These are phyloP conservation scores for Teunomyces kruisii DNA, from an alignment of 805 yeast genomes.

Conservation along the genomic window DNA sequence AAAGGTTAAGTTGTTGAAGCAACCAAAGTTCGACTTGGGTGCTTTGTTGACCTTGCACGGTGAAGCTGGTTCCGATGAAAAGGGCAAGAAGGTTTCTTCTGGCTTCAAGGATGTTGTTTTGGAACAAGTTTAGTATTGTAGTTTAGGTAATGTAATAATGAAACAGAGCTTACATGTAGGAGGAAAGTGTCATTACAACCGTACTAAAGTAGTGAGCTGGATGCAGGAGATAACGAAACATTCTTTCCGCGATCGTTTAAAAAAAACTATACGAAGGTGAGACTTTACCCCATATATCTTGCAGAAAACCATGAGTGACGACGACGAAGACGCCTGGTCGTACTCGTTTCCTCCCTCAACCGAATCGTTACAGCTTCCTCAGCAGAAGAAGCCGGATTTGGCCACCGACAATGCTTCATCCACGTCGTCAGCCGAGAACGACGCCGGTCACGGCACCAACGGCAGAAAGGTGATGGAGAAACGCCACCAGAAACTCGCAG, in stretches of 20 bases:
- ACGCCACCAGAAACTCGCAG: not conserved
- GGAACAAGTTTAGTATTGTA: slow-evolving; percentile 74
- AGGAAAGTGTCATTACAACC: not conserved
- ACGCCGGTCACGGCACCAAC: not conserved
- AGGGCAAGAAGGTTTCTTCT: slow-evolving; percentile 95
- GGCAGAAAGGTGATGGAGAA: not conserved
- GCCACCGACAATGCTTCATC: not conserved
- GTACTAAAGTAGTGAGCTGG: no score
- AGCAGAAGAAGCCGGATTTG: not conserved
- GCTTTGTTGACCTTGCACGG: slow-evolving; percentile 96
- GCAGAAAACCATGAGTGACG: slow-evolving; percentile 10
- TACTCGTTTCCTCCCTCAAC: slow-evolving; percentile 39
- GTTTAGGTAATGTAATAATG: slow-evolving; percentile 4
- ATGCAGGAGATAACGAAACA: not conserved
- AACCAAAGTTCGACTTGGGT: slow-evolving; percentile 98
- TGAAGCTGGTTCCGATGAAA: slow-evolving; percentile 85
- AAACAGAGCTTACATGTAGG: not conserved
- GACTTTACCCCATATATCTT: not conserved
- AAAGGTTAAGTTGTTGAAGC: slow-evolving; percentile 97
- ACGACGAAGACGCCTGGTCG: slow-evolving; percentile 43
- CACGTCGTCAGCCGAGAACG: not conserved
- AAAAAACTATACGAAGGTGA: not conserved
- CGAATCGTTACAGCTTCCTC: slow-evolving; percentile 24
- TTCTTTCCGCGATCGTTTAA: not conserved
- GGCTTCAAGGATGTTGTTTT: slow-evolving; percentile 98